Percentiles rank a stretch among this genome's conserved stretches.
Evolutionary conservation across 2,329 filamentous ascomycete species (phyloP).

Genomic region (Calonectria honghensis): DNA sequence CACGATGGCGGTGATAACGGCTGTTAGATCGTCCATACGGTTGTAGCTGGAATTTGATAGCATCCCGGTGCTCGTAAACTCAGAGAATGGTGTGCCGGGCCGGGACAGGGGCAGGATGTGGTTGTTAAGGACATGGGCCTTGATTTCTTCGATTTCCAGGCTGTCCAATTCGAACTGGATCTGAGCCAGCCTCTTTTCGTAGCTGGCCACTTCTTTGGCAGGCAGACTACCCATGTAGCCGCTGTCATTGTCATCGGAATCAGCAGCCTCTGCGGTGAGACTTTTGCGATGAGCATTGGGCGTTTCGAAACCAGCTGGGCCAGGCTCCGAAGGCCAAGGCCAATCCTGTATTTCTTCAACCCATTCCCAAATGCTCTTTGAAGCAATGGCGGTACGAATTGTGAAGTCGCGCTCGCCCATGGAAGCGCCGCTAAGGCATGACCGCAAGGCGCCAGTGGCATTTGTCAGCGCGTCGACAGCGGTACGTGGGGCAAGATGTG

Average conservation of each 20-base stretch:
- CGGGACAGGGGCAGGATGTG: constrained; percentile 78
- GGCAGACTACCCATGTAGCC: constrained; percentile 83
- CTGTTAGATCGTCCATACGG: constrained; percentile 91
- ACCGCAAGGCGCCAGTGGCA: constrained; percentile 71
- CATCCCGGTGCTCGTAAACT: constrained; percentile 59
- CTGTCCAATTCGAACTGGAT: constrained; percentile 82
- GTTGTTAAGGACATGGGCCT: constrained; percentile 88
- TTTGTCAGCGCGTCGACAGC: constrained; percentile 76
- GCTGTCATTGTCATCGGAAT: constrained; percentile 51
- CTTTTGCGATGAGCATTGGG: constrained; percentile 65
- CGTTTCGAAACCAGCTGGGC: constrained; percentile 73
- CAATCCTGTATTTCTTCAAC: constrained; percentile 80
- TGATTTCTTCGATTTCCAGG: constrained; percentile 89
- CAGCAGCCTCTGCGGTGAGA: constrained; percentile 55
- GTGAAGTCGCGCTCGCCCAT: constrained; percentile 82
- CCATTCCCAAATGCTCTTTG: constrained; percentile 84
- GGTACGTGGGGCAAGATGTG: constrained; percentile 75
- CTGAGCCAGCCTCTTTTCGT: constrained; percentile 83
- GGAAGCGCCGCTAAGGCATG: constrained; percentile 78
- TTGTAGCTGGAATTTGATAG: constrained; percentile 74
- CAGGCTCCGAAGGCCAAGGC: constrained; percentile 72
- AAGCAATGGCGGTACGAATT: constrained; percentile 80
- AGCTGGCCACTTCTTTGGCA: constrained; percentile 76
- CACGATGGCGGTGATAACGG: constrained; percentile 92
- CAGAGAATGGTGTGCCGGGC: constrained; percentile 60